Base-by-base conservation (phyloP, 768 basidiomycete species). In the Neoboletus magnificus region DNA sequence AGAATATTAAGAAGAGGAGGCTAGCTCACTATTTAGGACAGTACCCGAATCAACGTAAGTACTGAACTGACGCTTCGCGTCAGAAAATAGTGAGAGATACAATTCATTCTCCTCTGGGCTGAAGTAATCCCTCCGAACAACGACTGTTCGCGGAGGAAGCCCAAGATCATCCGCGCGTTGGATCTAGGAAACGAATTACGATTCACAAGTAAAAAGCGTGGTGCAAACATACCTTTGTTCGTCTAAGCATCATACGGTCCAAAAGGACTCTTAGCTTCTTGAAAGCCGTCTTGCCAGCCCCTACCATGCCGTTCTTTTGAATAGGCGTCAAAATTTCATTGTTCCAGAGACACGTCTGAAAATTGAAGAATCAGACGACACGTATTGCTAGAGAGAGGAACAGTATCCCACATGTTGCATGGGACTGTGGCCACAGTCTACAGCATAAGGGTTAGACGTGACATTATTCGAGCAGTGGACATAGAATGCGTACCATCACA, bases 141-240 rank as follows among this genome's bases (percentile, higher is more conserved):
- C 79, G 22, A 99, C 89, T 0, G 86, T 94, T 37, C 97, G 81
- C 8, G 97, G 97, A 9, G 97, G 97, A 20, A 98, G 74, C 7
- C 93, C 97, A 23, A 99, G 82, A 69, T 99, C 97, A 66, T 99
- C 97, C 2, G 96, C 96, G 52, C 89, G 82, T 82, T 99, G 91
- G 43, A 98, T 77, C 87, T 98, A 50, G 8, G 1, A 44, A 29
- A 48, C 4, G 20, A 48, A 23, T 57, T 18, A 25, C 13, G 43
- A 52, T 42, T 50, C 25, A 18, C 43, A 29, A 15, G 40, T 22
- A 36, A 50, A 51, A 41, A 16, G 15, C 1, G 9, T 23, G 12
- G 8, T 30, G 15, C 32, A 35, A 40, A 53, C 45, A 48, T 54
- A 87, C 88, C 77, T 93, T 93, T 29, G 91, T 93, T 61, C 91